Conservation (phyloP, 106 monocot species). For the Phalaenopsis equestris region DNA sequence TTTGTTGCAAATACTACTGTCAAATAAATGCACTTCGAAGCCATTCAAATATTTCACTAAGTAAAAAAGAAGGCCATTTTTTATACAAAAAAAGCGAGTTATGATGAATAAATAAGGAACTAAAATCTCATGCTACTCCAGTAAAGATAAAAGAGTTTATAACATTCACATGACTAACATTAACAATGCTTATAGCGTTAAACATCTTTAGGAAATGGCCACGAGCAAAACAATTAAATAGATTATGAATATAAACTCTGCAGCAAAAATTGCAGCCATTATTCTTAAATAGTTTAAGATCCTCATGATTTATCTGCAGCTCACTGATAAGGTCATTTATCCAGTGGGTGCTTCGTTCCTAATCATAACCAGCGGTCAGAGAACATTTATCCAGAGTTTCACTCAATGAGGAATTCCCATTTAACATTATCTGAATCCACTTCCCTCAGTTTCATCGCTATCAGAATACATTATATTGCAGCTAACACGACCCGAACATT, state of each 20-base stretch:
- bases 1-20: not conserved
- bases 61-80: not conserved
- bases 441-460: not conserved
- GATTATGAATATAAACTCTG: not conserved
- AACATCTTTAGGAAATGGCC: not conserved
- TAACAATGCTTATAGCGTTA: not conserved
- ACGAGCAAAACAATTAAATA: not conserved
- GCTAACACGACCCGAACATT: not conserved
- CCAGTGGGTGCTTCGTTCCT: too few species aligned
- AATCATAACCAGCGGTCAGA: too few species aligned
- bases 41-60: not conserved
- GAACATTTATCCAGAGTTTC: too few species aligned
- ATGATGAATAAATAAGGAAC: not conserved
- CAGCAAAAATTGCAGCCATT: not conserved
- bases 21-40: not conserved
- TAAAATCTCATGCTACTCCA: too few species aligned
- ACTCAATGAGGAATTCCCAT: too few species aligned
- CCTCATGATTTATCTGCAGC: too few species aligned
- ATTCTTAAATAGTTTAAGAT: too few species aligned
- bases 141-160: not conserved
- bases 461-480: not conserved
- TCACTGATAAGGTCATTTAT: too few species aligned
- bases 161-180: not conserved
- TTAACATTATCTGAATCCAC: not conserved
- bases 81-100: not conserved